Evolutionary conservation across 495 filamentous ascomycete species (phyloP).

Genomic region (Hyaloscypha variabilis): DNA sequence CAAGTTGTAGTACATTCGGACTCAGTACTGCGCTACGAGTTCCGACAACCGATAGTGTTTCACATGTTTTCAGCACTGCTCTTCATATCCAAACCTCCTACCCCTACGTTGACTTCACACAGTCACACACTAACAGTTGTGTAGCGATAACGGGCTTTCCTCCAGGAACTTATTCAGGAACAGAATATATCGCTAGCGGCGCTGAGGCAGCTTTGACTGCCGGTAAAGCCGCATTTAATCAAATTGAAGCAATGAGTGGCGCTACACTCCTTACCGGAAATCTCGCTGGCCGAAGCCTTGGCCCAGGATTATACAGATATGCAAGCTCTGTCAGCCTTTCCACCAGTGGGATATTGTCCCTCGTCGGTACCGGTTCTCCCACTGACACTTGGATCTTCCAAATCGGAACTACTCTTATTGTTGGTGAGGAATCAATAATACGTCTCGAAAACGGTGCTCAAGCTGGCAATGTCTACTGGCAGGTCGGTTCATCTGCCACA

Average conservation of each 20-base stretch:
- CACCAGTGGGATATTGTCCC: not conserved
- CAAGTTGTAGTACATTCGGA: no score
- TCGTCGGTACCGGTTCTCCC: conserved; percentile 8
- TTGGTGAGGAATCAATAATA: not conserved
- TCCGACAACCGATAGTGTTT: no score
- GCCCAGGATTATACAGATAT: conserved; percentile 13
- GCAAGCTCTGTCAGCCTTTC: not conserved
- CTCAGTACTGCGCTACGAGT: no score
- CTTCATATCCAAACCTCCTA: no score
- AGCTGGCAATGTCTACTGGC: conserved; percentile 19
- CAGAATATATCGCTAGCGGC: not conserved
- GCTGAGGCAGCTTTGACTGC: conserved; percentile 1
- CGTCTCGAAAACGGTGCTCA: conserved; percentile 7
- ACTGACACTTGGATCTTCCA: conserved; percentile 20
- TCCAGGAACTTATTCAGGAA: conserved; percentile 13
- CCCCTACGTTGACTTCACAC: no score
- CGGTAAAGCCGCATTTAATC: not conserved
- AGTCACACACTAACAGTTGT: no score
- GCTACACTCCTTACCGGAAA: conserved; percentile 2
- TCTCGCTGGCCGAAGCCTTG: conserved; percentile 7
- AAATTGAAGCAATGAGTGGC: not conserved
- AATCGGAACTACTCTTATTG: conserved; percentile 19
- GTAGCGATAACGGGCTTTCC: conserved; percentile 13
- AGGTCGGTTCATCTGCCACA: conserved; percentile 15
- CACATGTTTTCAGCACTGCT: no score